These are phyloP conservation scores for Phlebopus sp. DNA, from an alignment of 1,284 basidiomycete genomes.

Conservation along the genomic window DNA sequence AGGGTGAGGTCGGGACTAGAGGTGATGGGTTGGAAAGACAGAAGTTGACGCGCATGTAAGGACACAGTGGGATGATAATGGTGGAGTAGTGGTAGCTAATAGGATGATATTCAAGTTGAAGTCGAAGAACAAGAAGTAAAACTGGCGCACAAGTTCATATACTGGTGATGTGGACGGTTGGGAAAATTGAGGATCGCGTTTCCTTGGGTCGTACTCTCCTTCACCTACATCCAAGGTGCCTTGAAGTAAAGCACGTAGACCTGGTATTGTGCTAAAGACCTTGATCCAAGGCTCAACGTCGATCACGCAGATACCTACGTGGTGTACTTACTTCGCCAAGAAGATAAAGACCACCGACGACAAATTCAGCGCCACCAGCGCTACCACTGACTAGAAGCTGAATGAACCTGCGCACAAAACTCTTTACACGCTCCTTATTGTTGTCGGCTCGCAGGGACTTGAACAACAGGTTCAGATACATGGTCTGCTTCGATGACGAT, in stretches of 20 bases:
- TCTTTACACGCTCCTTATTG: slow-evolving; percentile 67
- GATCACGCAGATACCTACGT: background rate
- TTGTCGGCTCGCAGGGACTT: slow-evolving; percentile 86
- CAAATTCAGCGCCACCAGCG: slow-evolving; percentile 80
- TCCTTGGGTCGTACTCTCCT: slow-evolving; percentile 79
- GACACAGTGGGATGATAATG: slow-evolving; percentile 94
- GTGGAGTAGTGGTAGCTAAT: slow-evolving; percentile 70
- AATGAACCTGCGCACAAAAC: slow-evolving; percentile 84
- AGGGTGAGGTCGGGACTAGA: slow-evolving; percentile 87
- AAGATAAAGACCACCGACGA: slow-evolving; percentile 83
- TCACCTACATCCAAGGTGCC: slow-evolving; percentile 34
- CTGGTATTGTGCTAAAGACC: slow-evolving; percentile 76
- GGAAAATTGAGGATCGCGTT: slow-evolving; percentile 90
- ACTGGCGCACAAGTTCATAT: slow-evolving; percentile 78
- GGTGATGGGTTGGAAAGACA: slow-evolving; percentile 69
- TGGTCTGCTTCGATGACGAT: slow-evolving; percentile 89
- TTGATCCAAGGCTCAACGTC: slow-evolving; percentile 27
- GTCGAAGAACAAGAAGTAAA: background rate
- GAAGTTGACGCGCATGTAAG: slow-evolving; percentile 82
- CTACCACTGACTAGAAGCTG: slow-evolving; percentile 76
- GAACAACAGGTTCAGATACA: slow-evolving; percentile 96
- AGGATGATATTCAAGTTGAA: background rate
- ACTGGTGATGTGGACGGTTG: slow-evolving; percentile 80
- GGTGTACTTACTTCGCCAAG: slow-evolving; percentile 61
- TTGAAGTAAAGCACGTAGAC: slow-evolving; percentile 67